Evolutionary conservation across 2,329 filamentous ascomycete genomes (phyloP).

Genomic region (Aspergillus ruber): DNA sequence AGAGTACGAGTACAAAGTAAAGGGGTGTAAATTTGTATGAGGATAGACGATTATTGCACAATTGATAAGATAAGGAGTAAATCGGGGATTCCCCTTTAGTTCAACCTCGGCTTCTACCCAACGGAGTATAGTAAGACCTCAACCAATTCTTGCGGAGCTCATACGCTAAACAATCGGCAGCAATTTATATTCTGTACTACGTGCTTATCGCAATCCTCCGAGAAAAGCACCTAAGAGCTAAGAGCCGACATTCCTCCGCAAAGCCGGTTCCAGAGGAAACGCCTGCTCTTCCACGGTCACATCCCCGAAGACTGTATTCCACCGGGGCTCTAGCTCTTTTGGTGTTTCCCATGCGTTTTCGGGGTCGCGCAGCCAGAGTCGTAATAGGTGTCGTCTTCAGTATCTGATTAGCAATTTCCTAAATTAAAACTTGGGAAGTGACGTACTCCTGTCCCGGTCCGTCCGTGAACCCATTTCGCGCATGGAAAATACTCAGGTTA

Average conservation of each 20-base stretch:
- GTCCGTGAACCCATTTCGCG: constrained; percentile 38
- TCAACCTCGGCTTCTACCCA: too few relatives aligned
- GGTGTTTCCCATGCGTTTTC: constrained; percentile 39
- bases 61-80: too few relatives aligned
- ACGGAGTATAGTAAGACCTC: too few relatives aligned
- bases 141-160: too few relatives aligned
- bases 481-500: constrained; percentile 44
- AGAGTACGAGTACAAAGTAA: too few relatives aligned
- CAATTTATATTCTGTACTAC: too few relatives aligned
- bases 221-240: not conserved
- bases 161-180: too few relatives aligned
- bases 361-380: constrained; percentile 41
- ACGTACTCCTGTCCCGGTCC: constrained; percentile 24
- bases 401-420: not conserved
- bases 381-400: constrained; percentile 33
- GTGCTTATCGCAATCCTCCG: too few relatives aligned
- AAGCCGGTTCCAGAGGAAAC: constrained; percentile 36
- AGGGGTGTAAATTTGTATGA: too few relatives aligned
- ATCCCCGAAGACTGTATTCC: constrained; percentile 37
- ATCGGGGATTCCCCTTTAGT: too few relatives aligned
- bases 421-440: not conserved
- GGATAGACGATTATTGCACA: too few relatives aligned
- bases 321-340: constrained; percentile 27
- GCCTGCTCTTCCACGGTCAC: constrained; percentile 34
- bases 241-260: not conserved